Percentiles rank a stretch among this genome's conserved stretches.
Evolutionary conservation across 2,329 filamentous ascomycete species (phyloP).

Genomic region (Fusarium sp.): DNA sequence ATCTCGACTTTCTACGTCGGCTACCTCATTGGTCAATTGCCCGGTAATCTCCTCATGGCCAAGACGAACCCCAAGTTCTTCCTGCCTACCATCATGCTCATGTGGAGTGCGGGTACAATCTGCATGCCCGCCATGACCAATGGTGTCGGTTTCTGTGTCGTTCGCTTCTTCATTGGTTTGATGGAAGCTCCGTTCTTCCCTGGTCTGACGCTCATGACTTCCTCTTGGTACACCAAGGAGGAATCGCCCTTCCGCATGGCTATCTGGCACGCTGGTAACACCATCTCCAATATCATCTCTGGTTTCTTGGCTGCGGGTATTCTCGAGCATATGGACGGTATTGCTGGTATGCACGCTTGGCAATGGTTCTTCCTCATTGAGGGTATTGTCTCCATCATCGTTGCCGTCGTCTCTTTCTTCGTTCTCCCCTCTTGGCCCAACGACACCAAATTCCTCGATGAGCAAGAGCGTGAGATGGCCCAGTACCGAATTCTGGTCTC

Average conservation of each 20-base stretch:
- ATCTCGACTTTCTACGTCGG: slow-evolving; percentile 58
- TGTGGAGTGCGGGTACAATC: slow-evolving; percentile 53
- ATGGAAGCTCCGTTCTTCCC: slow-evolving; percentile 56
- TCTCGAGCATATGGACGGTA: slow-evolving; percentile 53
- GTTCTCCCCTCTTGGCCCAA: slow-evolving; percentile 47
- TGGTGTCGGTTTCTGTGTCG: slow-evolving; percentile 42
- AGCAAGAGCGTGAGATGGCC: slow-evolving; percentile 52
- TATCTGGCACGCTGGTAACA: slow-evolving; percentile 58
- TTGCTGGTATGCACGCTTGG: slow-evolving; percentile 49
- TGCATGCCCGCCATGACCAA: slow-evolving; percentile 54
- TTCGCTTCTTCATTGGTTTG: slow-evolving; percentile 47
- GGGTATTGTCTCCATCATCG: slow-evolving; percentile 43
- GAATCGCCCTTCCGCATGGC: slow-evolving; percentile 56
- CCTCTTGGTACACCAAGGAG: slow-evolving; percentile 58
- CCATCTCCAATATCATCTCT: slow-evolving; percentile 56
- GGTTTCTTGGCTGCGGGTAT: slow-evolving; percentile 56
- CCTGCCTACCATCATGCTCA: slow-evolving; percentile 53
- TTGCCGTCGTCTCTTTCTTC: slow-evolving; percentile 47
- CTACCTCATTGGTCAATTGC: slow-evolving; percentile 57
- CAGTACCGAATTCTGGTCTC: slow-evolving; percentile 50
- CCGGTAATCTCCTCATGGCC: slow-evolving; percentile 57
- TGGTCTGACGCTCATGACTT: slow-evolving; percentile 44
- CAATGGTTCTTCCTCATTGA: slow-evolving; percentile 57
- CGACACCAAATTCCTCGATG: slow-evolving; percentile 48
- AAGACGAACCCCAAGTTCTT: slow-evolving; percentile 49